These are phyloP conservation scores for Cryptococcus jaspeensis DNA, from an alignment of 1,284 basidiomycete species.

Conservation along the genomic window DNA sequence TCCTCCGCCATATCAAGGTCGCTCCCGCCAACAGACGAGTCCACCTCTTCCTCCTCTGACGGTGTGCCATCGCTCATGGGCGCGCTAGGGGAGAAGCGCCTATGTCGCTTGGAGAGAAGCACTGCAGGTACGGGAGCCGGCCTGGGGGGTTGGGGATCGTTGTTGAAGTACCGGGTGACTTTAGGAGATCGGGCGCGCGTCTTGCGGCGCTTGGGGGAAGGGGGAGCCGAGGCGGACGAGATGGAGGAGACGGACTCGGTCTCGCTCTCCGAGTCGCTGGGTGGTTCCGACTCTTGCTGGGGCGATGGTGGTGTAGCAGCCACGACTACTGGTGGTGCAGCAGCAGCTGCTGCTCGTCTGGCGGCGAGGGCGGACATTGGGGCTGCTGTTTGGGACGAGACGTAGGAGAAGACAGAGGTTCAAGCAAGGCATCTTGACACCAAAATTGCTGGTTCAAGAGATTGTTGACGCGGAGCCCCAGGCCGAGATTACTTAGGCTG, in stretches of 20 bases:
- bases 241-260: background rate
- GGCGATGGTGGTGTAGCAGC: background rate
- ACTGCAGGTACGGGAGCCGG: background rate
- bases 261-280: background rate
- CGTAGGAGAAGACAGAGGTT: background rate
- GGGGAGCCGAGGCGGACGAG: constrained; percentile 1
- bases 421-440: background rate
- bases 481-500: too few relatives aligned
- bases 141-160: background rate
- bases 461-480: background rate
- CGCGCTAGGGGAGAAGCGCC: constrained; percentile 36
- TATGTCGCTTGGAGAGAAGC: background rate
- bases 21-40: constrained; percentile 7
- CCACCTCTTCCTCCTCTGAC: constrained; percentile 16
- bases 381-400: background rate
- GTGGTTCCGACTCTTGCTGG: background rate
- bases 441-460: background rate
- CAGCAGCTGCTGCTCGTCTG: constrained; percentile 25
- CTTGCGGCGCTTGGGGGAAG: constrained; percentile 10
- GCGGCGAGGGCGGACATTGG: constrained; percentile 35
- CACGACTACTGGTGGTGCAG: background rate
- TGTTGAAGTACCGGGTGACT: constrained; percentile 5
- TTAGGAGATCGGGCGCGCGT: constrained; percentile 1
- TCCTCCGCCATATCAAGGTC: constrained; percentile 22
- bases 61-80: constrained; percentile 15